Evolutionary conservation across 768 basidiomycete genomes (phyloP).

Genomic region (Amanita subjunquillea): DNA sequence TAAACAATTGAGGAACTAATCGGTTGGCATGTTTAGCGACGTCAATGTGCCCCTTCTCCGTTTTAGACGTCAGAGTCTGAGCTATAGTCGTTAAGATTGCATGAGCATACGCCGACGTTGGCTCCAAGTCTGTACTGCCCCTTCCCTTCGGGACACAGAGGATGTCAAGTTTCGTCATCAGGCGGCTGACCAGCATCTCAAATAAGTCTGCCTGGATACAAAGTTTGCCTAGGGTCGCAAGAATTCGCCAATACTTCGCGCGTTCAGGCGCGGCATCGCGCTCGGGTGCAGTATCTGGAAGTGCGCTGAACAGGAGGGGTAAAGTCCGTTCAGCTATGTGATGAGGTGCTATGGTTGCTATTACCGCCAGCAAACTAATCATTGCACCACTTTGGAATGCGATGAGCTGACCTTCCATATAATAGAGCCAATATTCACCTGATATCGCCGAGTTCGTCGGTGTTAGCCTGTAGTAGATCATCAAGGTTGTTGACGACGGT

Average conservation of each 20-base stretch:
- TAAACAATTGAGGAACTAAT: conserved; percentile 63
- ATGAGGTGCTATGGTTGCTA: conserved; percentile 48
- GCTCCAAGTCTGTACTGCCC: conserved; percentile 34
- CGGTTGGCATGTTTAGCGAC: conserved; percentile 72
- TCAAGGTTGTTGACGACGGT: conserved; percentile 72
- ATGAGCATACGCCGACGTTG: conserved; percentile 75
- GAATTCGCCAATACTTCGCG: conserved; percentile 53
- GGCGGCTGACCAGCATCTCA: conserved; percentile 68
- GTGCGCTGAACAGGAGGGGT: conserved; percentile 64
- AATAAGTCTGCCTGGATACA: conserved; percentile 74
- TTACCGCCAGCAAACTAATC: conserved; percentile 51
- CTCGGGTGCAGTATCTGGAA: conserved; percentile 60
- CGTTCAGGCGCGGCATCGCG: conserved; percentile 44
- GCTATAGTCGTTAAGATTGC: conserved; percentile 66
- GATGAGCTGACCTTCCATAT: background rate
- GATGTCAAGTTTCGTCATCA: conserved; percentile 68
- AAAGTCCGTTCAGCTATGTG: conserved; percentile 69
- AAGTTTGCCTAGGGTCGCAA: conserved; percentile 60
- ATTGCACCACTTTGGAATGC: conserved; percentile 37
- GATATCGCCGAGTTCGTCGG: conserved; percentile 42
- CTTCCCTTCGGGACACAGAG: conserved; percentile 32
- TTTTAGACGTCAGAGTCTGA: conserved; percentile 42
- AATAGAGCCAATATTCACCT: conserved; percentile 26
- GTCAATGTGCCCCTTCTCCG: conserved; percentile 50
- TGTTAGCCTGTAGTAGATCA: conserved; percentile 48